Conservation (phyloP, 352 stramenopile species). For the Globisporangium orthogonon region DNA sequence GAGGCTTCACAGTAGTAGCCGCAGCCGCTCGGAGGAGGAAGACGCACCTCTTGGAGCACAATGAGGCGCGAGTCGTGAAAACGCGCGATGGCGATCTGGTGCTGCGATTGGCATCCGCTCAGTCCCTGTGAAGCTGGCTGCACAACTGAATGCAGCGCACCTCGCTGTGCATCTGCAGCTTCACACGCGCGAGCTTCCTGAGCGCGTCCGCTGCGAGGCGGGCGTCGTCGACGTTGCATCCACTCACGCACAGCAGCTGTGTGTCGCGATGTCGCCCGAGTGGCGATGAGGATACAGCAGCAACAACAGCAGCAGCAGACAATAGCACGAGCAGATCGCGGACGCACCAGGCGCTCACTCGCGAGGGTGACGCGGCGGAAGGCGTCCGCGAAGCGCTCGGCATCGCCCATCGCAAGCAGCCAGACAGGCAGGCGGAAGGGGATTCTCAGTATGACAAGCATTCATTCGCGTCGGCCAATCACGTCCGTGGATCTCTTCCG, state of each 20-base stretch:
- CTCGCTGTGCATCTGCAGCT: conserved; percentile 39
- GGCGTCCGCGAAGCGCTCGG: conserved; percentile 4
- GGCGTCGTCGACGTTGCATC: conserved; percentile 18
- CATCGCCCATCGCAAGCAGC: not conserved
- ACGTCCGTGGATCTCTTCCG: not conserved
- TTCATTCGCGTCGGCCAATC: not conserved
- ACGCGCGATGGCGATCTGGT: conserved; percentile 32
- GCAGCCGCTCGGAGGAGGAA: too few species aligned
- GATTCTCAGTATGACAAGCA: not conserved
- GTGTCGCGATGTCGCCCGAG: not conserved
- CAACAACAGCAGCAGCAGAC: conserved; percentile 1
- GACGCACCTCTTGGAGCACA: conserved; percentile 29
- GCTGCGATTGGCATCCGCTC: conserved; percentile 14
- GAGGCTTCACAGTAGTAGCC: not conserved
- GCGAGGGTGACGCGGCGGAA: conserved; percentile 21
- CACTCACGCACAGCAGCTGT: conserved; percentile 41
- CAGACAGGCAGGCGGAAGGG: not conserved
- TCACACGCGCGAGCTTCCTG: conserved; percentile 39
- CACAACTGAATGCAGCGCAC: conserved; percentile 10
- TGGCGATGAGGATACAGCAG: not conserved
- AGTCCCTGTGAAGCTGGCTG: not conserved
- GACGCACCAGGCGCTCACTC: conserved; percentile 35
- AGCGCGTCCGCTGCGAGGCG: conserved; percentile 25
- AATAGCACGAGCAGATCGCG: not conserved
- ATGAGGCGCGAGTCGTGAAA: conserved; percentile 15